phyloP scores from a whole-genome alignment of 371 early-diverging fungal species.

The Blastocladiella emersonii region DNA sequence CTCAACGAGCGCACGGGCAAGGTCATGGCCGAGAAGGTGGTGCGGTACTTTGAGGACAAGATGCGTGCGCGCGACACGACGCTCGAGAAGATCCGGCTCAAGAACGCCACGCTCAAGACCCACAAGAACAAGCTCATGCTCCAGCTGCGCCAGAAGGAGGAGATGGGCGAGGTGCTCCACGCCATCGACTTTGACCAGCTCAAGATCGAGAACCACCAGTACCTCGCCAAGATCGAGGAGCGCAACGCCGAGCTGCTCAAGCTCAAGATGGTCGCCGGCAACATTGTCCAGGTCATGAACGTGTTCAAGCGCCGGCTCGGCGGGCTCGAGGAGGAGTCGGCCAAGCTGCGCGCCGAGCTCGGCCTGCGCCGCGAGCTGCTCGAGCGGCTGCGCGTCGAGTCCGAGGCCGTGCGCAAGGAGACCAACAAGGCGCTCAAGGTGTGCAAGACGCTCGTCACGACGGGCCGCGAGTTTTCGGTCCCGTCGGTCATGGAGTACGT shows the following conservation, averaged over 20 bases:
- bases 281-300: conserved; percentile 9
- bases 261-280: conserved; percentile 16
- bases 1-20: conserved; percentile 22
- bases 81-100: conserved; percentile 39
- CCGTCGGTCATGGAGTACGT: conserved; percentile 20
- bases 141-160: conserved; percentile 40
- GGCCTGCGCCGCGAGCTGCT: conserved; percentile 22
- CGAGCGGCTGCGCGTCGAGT: conserved; percentile 20
- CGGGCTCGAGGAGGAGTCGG: conserved; percentile 21
- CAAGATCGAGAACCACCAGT: conserved; percentile 44
- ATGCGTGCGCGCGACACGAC: conserved; percentile 31
- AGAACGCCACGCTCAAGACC: conserved; percentile 34
- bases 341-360: conserved; percentile 21
- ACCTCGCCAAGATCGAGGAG: conserved; percentile 38
- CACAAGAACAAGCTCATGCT: conserved; percentile 40
- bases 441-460: conserved; percentile 15
- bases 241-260: conserved; percentile 35
- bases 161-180: conserved; percentile 46
- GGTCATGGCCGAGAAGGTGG: conserved; percentile 34
- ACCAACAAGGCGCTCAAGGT: conserved; percentile 14
- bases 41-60: conserved; percentile 36
- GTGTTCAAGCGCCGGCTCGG: conserved; percentile 21
- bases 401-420: conserved; percentile 19
- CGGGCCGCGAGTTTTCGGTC: conserved; percentile 25
- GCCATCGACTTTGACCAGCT: conserved; percentile 47